Percentiles rank a stretch among this genome's conserved stretches.
Conservation (phyloP, 1,139 yeast species). For the Kluyveromyces sp. region DNA sequence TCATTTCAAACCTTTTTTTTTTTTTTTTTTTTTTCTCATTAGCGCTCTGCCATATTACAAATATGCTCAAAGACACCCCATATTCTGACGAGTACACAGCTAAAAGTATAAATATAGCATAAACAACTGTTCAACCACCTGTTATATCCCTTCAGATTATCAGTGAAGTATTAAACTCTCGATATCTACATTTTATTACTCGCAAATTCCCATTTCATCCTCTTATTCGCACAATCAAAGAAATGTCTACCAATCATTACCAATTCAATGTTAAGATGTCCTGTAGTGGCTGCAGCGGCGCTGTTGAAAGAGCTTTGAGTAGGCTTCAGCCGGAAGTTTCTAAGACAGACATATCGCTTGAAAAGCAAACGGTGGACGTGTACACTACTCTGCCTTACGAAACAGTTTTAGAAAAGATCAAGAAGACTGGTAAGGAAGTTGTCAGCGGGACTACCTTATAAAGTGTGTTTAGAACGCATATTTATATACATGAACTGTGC, state of each 20-base stretch:
- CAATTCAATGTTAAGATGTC: conserved; percentile 75
- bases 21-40: not conserved
- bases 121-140: too few species aligned
- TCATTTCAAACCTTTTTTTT: not conserved
- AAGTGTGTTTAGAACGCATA: not conserved
- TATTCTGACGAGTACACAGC: too few species aligned
- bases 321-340: conserved; percentile 66
- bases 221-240: not conserved
- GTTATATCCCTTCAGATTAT: too few species aligned
- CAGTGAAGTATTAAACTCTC: too few species aligned
- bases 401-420: conserved; percentile 66
- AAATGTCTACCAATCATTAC: conserved; percentile 48
- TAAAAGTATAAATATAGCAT: too few species aligned
- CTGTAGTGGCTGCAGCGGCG: conserved; percentile 83
- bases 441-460: conserved; percentile 46
- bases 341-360: conserved; percentile 64
- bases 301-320: conserved; percentile 71
- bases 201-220: not conserved
- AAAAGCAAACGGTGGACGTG: conserved; percentile 77
- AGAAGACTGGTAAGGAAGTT: conserved; percentile 87
- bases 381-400: conserved; percentile 61
- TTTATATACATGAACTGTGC: not conserved
- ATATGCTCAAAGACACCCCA: not conserved
- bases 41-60: not conserved
- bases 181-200: too few species aligned